A percentile compares a stretch with the other conserved stretches of the same genome.
Evolutionary conservation across 768 basidiomycete genomes (phyloP).

Genomic region (Mycena rosella): DNA sequence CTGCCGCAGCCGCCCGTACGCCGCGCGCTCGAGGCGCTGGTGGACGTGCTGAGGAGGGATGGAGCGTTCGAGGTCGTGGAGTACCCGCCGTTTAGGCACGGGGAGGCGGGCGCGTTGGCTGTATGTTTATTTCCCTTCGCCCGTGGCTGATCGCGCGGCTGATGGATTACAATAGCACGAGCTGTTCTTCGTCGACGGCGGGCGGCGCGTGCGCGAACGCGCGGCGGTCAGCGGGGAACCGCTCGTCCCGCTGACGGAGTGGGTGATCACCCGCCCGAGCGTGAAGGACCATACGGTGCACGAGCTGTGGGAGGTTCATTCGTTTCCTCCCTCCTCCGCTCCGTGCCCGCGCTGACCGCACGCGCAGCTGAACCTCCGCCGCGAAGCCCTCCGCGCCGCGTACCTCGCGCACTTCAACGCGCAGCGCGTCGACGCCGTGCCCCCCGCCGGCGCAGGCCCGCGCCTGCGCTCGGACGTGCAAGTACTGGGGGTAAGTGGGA

Average conservation of each 20-base stretch:
- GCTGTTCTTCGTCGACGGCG: slow-evolving; percentile 57
- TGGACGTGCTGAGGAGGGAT: slow-evolving; percentile 50
- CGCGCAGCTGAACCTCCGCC: slow-evolving; percentile 18
- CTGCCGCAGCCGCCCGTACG: slow-evolving; percentile 56
- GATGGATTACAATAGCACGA: slow-evolving; percentile 40
- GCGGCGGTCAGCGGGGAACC: slow-evolving; percentile 49
- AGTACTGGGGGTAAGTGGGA: slow-evolving; percentile 57
- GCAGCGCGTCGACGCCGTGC: slow-evolving; percentile 54
- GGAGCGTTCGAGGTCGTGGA: slow-evolving; percentile 50
- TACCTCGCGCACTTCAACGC: slow-evolving; percentile 54
- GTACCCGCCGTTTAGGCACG: slow-evolving; percentile 52
- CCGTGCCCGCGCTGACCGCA: neutral
- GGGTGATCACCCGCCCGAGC: slow-evolving; percentile 47
- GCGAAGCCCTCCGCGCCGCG: slow-evolving; percentile 50
- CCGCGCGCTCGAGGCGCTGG: slow-evolving; percentile 54
- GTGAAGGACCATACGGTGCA: slow-evolving; percentile 41
- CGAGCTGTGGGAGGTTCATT: slow-evolving; percentile 47
- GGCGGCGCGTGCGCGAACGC: slow-evolving; percentile 39
- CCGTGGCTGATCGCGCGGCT: neutral
- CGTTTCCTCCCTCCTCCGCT: neutral
- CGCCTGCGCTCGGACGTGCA: slow-evolving; percentile 53
- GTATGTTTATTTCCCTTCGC: slow-evolving; percentile 40
- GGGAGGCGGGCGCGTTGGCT: slow-evolving; percentile 49
- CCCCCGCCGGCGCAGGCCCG: slow-evolving; percentile 54
- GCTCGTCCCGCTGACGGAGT: slow-evolving; percentile 51